Evolutionary conservation across 352 stramenopile species (phyloP).

Genomic region (Phytophthora fragariae): DNA sequence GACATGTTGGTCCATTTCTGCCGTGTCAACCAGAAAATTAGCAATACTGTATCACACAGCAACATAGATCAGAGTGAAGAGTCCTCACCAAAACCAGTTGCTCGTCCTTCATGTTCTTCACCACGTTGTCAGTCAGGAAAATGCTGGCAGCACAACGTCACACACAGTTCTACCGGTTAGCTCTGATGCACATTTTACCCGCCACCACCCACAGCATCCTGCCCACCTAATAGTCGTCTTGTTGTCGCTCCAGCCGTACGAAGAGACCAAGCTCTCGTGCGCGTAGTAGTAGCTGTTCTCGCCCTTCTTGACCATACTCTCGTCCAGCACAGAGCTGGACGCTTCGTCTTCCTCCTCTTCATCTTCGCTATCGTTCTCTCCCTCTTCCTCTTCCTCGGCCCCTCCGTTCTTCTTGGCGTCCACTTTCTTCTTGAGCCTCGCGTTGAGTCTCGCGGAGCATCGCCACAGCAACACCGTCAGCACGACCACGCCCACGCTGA

Average conservation of each 20-base stretch:
- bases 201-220: neutral
- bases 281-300: conserved; percentile 90
- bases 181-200: neutral
- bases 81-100: conserved; percentile 69
- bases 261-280: conserved; percentile 72
- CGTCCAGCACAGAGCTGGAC: conserved; percentile 53
- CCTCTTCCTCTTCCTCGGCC: conserved; percentile 5
- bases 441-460: conserved; percentile 43
- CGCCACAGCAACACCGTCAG: conserved; percentile 50
- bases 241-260: conserved; percentile 82
- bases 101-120: conserved; percentile 61
- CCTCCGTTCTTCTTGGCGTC: conserved; percentile 9
- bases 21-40: neutral
- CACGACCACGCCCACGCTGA: conserved; percentile 44
- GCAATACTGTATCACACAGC: neutral
- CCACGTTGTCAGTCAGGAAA: conserved; percentile 71
- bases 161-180: neutral
- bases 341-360: conserved; percentile 30
- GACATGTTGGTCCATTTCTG: conserved; percentile 87
- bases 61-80: neutral
- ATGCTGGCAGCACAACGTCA: conserved; percentile 52
- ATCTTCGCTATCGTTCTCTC: conserved; percentile 24
- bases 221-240: conserved; percentile 71
- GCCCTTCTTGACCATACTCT: conserved; percentile 74
- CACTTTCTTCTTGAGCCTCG: conserved; percentile 41